Conservation (phyloP, 2,329 filamentous ascomycete genomes). For the Stenocarpella maydis region DNA sequence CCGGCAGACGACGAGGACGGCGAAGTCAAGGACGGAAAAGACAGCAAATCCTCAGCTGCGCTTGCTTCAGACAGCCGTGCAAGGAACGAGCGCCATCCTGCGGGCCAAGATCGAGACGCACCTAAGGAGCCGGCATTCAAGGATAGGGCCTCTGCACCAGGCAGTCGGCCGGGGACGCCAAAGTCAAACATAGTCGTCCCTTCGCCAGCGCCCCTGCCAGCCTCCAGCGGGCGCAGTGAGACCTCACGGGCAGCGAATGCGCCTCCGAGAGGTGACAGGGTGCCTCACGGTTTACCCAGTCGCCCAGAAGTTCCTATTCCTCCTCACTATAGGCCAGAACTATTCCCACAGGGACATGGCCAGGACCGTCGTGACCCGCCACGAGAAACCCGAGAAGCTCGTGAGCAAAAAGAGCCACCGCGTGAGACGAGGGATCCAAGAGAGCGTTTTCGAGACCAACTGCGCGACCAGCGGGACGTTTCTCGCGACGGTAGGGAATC, state of each 20-base stretch:
- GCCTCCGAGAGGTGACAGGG: constrained; percentile 40
- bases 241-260: constrained; percentile 39
- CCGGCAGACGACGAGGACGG: constrained; percentile 72
- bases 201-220: not conserved
- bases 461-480: constrained; percentile 32
- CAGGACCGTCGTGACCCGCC: constrained; percentile 40
- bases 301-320: constrained; percentile 66
- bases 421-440: constrained; percentile 51
- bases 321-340: constrained; percentile 55
- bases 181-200: constrained; percentile 24
- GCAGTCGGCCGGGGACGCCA: constrained; percentile 31
- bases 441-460: constrained; percentile 41
- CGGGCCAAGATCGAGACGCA: constrained; percentile 39
- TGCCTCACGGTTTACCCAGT: constrained; percentile 54
- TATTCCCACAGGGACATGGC: constrained; percentile 52
- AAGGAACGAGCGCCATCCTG: constrained; percentile 32
- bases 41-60: constrained; percentile 40
- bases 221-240: constrained; percentile 29
- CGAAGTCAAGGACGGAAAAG: constrained; percentile 71
- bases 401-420: constrained; percentile 49
- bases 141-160: constrained; percentile 44
- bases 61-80: constrained; percentile 35
- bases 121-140: constrained; percentile 42
- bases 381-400: constrained; percentile 41
- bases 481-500: constrained; percentile 44